Base-by-base conservation (phyloP, 2,329 filamentous ascomycete species). In the Calycina herbarum region DNA sequence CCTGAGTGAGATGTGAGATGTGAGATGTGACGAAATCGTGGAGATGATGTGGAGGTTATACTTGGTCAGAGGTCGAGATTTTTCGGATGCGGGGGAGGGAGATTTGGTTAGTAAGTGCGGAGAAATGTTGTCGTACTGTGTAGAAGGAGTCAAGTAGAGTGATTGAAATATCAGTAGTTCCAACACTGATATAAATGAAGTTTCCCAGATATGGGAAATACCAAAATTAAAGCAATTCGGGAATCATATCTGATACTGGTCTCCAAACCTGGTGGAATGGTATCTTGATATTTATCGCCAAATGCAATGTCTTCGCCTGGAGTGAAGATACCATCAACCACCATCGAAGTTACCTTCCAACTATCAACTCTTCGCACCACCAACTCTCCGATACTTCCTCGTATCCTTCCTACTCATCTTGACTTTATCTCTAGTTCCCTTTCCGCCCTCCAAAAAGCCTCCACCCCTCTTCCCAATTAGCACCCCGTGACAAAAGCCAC, bases 361-460 rank as follows among this genome's bases (percentile, higher is more conserved):
- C 17, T 45, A 5, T 51, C 20, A 51, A 24, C 45, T 71, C 48
- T 59, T 61, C 42, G 59, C 54, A 17, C 66, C 69, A 2, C 85
- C 85, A 51, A 86, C 74, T 61, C 89, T 82, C 75, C 88, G 89
- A 76, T 87, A 88, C 81, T 93, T 93, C 73, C 90, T 83, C 73
- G 88, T 88, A 77, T 93, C 90, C 78, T 92, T 93, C 66, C 88
- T 82, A 72, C 87, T 91, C 91, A 94, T 94, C 73, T 83, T 79
- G 38, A 78, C 79, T 76, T 82, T 85, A 74, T 93, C 90, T 67
- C 91, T 81, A n/a, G 91, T 94, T 1, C 91, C 91, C 76, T 90
- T 92, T 1, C 92, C 92, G 11, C 92, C 92, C 79, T 96, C 92
- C 92, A 92, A 96, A 78, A 93, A 96, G 0, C 92, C 92, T 56